A percentile compares a stretch with the other conserved stretches of the same genome.
These are phyloP conservation scores for Picea mariana DNA, from an alignment of 83 land plant species.

Conservation along the genomic window DNA sequence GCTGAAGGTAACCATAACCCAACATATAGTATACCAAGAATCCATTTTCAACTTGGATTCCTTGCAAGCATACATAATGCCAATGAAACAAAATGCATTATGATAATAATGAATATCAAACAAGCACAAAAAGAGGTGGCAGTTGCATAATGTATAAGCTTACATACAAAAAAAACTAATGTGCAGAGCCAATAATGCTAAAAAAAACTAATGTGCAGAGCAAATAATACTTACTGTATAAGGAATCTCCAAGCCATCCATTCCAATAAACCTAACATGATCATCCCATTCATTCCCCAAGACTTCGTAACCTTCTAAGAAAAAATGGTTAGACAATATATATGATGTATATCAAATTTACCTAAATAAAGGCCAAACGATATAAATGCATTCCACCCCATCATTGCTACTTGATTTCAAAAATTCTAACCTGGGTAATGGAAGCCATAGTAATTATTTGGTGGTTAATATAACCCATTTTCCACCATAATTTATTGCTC, in stretches of 20 bases:
- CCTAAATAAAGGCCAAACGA: background rate
- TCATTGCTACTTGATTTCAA: background rate
- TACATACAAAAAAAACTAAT: background rate
- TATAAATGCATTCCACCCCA: background rate
- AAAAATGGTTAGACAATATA: background rate
- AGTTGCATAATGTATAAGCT: constrained; percentile 14
- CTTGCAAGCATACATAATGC: too few relatives aligned
- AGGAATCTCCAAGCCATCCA: constrained; percentile 33
- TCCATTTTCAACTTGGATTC: constrained; percentile 25
- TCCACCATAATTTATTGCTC: constrained; percentile 22
- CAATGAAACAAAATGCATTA: too few relatives aligned
- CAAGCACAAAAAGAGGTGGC: too few relatives aligned
- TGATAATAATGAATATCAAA: too few relatives aligned
- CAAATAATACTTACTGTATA: constrained; percentile 31
- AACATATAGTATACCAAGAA: constrained; percentile 31
- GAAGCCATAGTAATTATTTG: constrained; percentile 22
- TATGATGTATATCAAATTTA: background rate
- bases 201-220: background rate
- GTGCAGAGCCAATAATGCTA: constrained; percentile 1
- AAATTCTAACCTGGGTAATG: constrained; percentile 39
- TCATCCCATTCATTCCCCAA: constrained; percentile 30
- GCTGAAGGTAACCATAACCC: constrained; percentile 8
- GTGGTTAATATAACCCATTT: constrained; percentile 21
- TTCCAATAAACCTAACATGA: constrained; percentile 20
- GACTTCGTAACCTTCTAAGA: constrained; percentile 29